phyloP scores from a whole-genome alignment of 805 yeast genomes.

The Lachancea kluyveri region DNA sequence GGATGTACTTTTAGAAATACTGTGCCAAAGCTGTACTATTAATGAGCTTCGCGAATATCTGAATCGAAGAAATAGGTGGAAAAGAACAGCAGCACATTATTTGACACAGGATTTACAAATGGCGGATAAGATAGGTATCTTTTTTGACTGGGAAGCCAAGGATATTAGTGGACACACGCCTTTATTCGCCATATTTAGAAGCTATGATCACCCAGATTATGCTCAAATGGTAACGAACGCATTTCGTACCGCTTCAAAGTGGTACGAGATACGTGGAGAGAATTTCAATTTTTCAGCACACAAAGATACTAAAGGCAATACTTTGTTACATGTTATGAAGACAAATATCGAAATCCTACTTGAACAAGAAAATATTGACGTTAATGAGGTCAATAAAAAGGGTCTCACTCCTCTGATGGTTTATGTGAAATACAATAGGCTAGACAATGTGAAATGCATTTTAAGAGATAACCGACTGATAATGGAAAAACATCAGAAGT shows the following conservation, averaged over 20 bases:
- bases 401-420: conserved; percentile 66
- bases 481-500: conserved; percentile 30
- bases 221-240: conserved; percentile 40
- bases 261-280: conserved; percentile 33
- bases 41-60: conserved; percentile 46
- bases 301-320: conserved; percentile 66
- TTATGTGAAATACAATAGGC: conserved; percentile 61
- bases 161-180: conserved; percentile 76
- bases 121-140: conserved; percentile 47
- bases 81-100: conserved; percentile 69
- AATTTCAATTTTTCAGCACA: conserved; percentile 52
- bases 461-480: conserved; percentile 45
- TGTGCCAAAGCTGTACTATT: conserved; percentile 37
- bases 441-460: conserved; percentile 50
- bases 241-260: conserved; percentile 37
- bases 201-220: conserved; percentile 74
- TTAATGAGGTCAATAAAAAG: conserved; percentile 56
- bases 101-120: conserved; percentile 51
- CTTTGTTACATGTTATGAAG: conserved; percentile 66
- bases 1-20: conserved; percentile 39
- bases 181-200: conserved; percentile 62
- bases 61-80: conserved; percentile 42
- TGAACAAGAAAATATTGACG: conserved; percentile 33
- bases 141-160: conserved; percentile 60
- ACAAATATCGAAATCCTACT: conserved; percentile 41